Evolutionary conservation across 2,329 filamentous ascomycete species (phyloP).

Genomic region (Botrytis fabae): DNA sequence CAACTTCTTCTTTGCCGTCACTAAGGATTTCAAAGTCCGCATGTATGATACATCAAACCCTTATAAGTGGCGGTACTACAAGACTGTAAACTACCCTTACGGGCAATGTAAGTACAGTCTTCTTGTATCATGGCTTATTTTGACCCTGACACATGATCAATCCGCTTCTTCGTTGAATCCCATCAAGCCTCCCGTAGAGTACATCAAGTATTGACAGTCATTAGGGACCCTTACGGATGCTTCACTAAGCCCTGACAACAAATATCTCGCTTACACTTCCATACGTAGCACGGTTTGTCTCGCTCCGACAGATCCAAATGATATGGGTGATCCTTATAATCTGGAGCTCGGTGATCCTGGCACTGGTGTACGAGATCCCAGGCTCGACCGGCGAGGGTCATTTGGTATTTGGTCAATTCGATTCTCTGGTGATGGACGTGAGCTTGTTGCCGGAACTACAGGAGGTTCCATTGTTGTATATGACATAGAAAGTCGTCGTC

Average conservation of each 20-base stretch:
- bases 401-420: conserved; percentile 85
- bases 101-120: conserved; percentile 53
- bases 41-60: conserved; percentile 98
- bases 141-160: background rate
- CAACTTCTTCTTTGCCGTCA: conserved; percentile 93
- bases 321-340: conserved; percentile 74
- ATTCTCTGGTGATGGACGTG: conserved; percentile 87
- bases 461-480: conserved; percentile 81
- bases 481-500: conserved; percentile 78
- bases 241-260: conserved; percentile 86
- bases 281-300: conserved; percentile 83
- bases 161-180: background rate
- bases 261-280: conserved; percentile 86
- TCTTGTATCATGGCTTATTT: background rate
- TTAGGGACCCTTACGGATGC: conserved; percentile 89
- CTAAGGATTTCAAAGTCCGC: conserved; percentile 88
- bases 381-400: conserved; percentile 33
- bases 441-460: conserved; percentile 87
- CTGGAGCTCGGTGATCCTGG: conserved; percentile 67
- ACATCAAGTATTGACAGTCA: background rate
- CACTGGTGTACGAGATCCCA: conserved; percentile 31
- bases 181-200: background rate
- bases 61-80: conserved; percentile 95
- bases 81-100: conserved; percentile 79
- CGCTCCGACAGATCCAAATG: conserved; percentile 81